phyloP scores from a whole-genome alignment of 306 rosid species.

The Prunus fruticosa region DNA sequence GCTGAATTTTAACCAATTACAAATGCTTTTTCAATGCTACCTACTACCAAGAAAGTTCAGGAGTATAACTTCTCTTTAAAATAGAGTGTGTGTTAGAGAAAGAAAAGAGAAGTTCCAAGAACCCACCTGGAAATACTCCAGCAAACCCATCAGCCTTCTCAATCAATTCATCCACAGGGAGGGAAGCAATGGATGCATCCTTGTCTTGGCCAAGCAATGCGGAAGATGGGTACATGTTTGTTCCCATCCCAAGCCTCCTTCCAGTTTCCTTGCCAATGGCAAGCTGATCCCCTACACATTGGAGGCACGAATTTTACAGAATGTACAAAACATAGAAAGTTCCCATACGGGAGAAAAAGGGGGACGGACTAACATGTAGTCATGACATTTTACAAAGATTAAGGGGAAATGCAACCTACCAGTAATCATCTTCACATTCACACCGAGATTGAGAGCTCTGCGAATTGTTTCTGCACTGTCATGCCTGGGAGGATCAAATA shows the following conservation, averaged over 20 bases:
- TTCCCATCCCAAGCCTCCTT: constrained; percentile 98
- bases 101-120: neutral
- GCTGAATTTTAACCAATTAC: neutral
- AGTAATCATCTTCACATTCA: constrained; percentile 99
- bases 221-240: constrained; percentile 98
- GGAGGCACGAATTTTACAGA: constrained; percentile 4
- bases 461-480: constrained; percentile 99
- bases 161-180: constrained; percentile 96
- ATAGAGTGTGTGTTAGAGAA: neutral
- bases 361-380: neutral
- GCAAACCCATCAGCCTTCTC: constrained; percentile 99
- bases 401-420: constrained; percentile 44
- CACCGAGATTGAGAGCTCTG: constrained; percentile 98
- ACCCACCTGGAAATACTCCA: constrained; percentile 95
- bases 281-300: constrained; percentile 81
- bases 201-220: constrained; percentile 89
- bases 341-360: neutral
- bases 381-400: neutral
- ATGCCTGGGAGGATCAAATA: constrained; percentile 98
- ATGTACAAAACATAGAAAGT: constrained; percentile 4
- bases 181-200: constrained; percentile 64
- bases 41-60: neutral
- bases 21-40: neutral
- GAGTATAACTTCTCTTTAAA: neutral
- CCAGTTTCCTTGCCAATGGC: constrained; percentile 99